A percentile compares a stretch with the other conserved stretches of the same genome.
Conservation (phyloP, 768 basidiomycete genomes). For the Lyophyllum semitale region DNA sequence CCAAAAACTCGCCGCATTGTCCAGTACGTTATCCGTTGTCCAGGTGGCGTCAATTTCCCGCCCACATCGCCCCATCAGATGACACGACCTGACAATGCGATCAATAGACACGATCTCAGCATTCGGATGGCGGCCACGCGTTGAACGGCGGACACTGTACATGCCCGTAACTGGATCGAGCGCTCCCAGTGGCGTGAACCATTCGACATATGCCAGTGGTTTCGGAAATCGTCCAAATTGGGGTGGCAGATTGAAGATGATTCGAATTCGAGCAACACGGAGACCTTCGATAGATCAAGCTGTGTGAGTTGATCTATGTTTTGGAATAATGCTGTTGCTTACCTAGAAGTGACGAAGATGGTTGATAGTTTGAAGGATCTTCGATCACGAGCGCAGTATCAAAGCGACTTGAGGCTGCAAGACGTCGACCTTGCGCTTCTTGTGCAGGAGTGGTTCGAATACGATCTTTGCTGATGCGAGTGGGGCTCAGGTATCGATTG, state of each 20-base stretch:
- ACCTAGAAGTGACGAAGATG: not conserved
- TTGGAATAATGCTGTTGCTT: too few relatives aligned
- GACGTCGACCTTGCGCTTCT: not conserved
- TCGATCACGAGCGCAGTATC: conserved; percentile 12
- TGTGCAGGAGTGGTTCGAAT: conserved; percentile 2
- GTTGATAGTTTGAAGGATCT: not conserved
- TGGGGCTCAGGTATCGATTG: conserved; percentile 6
- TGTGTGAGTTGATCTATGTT: too few relatives aligned
- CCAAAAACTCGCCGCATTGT: conserved; percentile 1
- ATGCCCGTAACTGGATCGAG: conserved; percentile 10
- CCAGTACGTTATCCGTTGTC: conserved; percentile 1
- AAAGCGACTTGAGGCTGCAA: conserved; percentile 3
- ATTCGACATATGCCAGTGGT: conserved; percentile 26
- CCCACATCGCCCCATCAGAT: not conserved
- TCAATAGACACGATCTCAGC: not conserved
- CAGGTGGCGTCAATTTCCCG: not conserved
- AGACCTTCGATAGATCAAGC: conserved; percentile 15
- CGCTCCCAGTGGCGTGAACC: conserved; percentile 23
- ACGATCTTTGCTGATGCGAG: not conserved
- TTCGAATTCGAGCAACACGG: conserved; percentile 20
- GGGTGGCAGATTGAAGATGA: conserved; percentile 17
- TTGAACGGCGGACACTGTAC: not conserved
- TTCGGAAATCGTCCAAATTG: conserved; percentile 10
- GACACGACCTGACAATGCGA: not conserved
- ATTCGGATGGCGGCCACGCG: not conserved